Base-by-base conservation (phyloP, 192 early-diverging fungal species). In the Coemansia sp. region DNA sequence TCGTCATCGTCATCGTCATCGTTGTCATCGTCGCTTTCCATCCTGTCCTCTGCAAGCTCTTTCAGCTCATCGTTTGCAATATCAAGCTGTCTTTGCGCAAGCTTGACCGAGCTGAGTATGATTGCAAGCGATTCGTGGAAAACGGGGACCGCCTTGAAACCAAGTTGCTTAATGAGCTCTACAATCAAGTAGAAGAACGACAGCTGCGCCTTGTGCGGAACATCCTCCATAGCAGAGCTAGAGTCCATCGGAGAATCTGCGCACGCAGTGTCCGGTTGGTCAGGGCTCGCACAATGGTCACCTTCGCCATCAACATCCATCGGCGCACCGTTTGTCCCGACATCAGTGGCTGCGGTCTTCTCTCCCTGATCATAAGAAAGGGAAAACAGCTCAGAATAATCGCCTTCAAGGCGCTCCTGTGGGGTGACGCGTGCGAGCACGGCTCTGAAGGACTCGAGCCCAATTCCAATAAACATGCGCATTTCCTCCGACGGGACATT, bases 121-220 rank as follows among this genome's bases (percentile, higher is more conserved):
- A 94, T 88, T 32, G 86, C 85, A 65, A 99, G 64, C 19, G 97
- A 60, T 48, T 89, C 79, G 18, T 88, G 86, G 47, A 96, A 70
- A 56, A 91, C 87, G 0, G 93, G 93, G 15, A 81, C 66, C n/a
- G 93, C 69, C 57, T 88, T 85, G 13, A 86, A 76, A 0, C 91
- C 90, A 11, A 99, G 76, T 84, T 94, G 92, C 79, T 91, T 93
- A 56, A 97, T 70, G 40, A 92, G 76, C 71, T 97, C 97, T 43
- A 90, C 86, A 23, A 93, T 57, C 47, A 94, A 73, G 39, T 89
- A 84, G 65, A 98, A 76, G 74, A 92, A 93, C 74, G 96, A 96
- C 19, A 90, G 38, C 70, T 93, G 92, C 62, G 91, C 87, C 66
- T 69, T 74, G 18, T 76, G 62, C 21, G 79, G 71, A 13, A 77